phyloP scores from a whole-genome alignment of 768 basidiomycete genomes.

The Rhizopogon salebrosus region DNA sequence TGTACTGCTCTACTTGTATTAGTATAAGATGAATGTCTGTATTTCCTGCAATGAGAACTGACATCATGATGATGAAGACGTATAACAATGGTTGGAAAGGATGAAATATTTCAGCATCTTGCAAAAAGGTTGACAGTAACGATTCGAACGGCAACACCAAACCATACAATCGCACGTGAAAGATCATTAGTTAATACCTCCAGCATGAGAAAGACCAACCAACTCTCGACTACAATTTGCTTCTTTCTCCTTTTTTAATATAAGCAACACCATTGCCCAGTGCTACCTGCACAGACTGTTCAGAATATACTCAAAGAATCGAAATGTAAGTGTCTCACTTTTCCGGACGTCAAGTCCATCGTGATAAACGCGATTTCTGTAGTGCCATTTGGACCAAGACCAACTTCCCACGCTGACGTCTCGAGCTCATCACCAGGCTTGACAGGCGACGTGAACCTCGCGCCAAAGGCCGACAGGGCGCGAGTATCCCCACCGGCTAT shows the following conservation, averaged over 20 bases:
- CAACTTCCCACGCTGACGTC: constrained; percentile 76
- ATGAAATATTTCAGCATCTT: too few relatives aligned
- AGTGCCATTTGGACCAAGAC: constrained; percentile 54
- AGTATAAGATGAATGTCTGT: too few relatives aligned
- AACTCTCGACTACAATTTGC: constrained; percentile 32
- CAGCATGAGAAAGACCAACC: not conserved
- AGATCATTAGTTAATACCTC: not conserved
- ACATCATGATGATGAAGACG: too few relatives aligned
- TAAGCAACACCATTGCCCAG: constrained; percentile 63
- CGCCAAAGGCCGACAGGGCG: constrained; percentile 63
- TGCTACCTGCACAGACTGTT: constrained; percentile 30
- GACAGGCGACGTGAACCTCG: constrained; percentile 78
- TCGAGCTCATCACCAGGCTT: constrained; percentile 79
- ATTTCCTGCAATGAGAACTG: too few relatives aligned
- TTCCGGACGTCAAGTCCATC: constrained; percentile 53
- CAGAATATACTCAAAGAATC: not conserved
- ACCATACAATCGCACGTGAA: not conserved
- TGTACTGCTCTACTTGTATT: too few relatives aligned
- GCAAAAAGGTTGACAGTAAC: too few relatives aligned
- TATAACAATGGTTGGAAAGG: too few relatives aligned
- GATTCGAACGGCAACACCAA: too few relatives aligned
- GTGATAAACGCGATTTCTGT: constrained; percentile 58
- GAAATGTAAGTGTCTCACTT: constrained; percentile 31
- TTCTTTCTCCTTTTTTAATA: constrained; percentile 45
- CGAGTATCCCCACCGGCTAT: constrained; percentile 57